These are phyloP conservation scores for Fusarium xyrophilum DNA, from an alignment of 2,329 filamentous ascomycete species.

Conservation along the genomic window DNA sequence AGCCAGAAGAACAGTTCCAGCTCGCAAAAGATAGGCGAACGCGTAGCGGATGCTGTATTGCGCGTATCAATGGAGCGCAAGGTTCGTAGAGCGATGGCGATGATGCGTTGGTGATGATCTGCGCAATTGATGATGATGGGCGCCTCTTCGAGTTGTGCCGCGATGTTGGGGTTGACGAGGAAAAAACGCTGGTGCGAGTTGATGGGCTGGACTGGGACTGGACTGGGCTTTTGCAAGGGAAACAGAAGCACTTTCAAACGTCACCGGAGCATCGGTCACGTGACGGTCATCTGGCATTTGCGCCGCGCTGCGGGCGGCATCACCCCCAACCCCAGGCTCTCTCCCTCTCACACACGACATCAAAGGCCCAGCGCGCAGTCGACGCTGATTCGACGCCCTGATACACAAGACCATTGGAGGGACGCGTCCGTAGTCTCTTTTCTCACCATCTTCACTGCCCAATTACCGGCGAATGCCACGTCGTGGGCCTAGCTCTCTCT, in stretches of 20 bases:
- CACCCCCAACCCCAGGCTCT: conserved; percentile 33
- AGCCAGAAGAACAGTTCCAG: conserved; percentile 26
- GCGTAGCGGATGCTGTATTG: conserved; percentile 43
- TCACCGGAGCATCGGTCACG: conserved; percentile 46
- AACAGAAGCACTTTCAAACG: conserved; percentile 45
- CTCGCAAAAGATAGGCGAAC: conserved; percentile 38
- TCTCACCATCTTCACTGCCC: conserved; percentile 13
- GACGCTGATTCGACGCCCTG: conserved; percentile 33
- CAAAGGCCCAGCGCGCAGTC: conserved; percentile 21
- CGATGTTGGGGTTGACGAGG: conserved; percentile 46
- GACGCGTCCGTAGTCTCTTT: conserved; percentile 26
- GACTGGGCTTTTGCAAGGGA: conserved; percentile 30
- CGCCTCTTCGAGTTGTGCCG: conserved; percentile 45
- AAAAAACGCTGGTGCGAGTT: conserved; percentile 47
- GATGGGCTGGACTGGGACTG: conserved; percentile 35
- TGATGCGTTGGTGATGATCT: conserved; percentile 42
- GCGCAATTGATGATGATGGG: conserved; percentile 45
- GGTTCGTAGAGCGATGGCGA: conserved; percentile 43
- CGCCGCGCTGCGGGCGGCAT: conserved; percentile 28
- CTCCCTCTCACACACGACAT: conserved; percentile 26
- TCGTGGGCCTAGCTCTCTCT: conserved; percentile 1
- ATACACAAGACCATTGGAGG: conserved; percentile 20
- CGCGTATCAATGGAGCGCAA: conserved; percentile 44
- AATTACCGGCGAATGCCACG: conserved; percentile 7
- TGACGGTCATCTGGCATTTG: conserved; percentile 39